Conservation (phyloP, 495 filamentous ascomycete genomes). For the Penicillium chermesinum region DNA sequence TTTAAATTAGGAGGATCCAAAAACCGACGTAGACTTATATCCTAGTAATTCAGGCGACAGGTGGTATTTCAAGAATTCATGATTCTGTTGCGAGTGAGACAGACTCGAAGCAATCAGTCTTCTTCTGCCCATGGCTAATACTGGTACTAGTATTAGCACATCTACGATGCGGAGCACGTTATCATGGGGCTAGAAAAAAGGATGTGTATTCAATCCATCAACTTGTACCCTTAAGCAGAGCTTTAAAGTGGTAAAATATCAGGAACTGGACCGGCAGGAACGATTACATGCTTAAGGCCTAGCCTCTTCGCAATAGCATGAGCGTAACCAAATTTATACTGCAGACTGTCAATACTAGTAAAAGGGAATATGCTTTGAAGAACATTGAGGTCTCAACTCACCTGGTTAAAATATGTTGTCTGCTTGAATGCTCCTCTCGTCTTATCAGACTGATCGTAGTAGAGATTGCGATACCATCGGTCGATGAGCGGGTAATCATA, state of each 20-base stretch:
- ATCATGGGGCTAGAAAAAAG: too few species aligned
- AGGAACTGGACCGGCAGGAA: conserved; percentile 58
- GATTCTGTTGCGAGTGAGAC: too few species aligned
- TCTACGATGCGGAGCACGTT: too few species aligned
- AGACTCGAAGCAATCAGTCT: too few species aligned
- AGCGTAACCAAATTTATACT: conserved; percentile 37
- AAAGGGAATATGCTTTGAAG: not conserved
- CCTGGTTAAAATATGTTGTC: conserved; percentile 60
- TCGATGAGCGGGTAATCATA: conserved; percentile 65
- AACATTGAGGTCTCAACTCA: conserved; percentile 28
- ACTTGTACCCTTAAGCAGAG: too few species aligned
- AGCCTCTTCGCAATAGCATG: conserved; percentile 20
- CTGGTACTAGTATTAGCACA: too few species aligned
- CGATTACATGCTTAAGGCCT: conserved; percentile 29
- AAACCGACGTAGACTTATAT: too few species aligned
- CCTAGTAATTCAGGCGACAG: too few species aligned
- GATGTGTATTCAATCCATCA: too few species aligned
- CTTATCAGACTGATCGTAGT: conserved; percentile 57
- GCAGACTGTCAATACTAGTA: not conserved
- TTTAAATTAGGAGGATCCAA: too few species aligned
- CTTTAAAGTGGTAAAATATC: conserved; percentile 48
- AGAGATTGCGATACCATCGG: conserved; percentile 63
- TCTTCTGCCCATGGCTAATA: too few species aligned
- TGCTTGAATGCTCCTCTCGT: conserved; percentile 58
- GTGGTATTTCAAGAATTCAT: too few species aligned